Base-by-base conservation (phyloP, 2,329 filamentous ascomycete genomes). In the Nigrospora sphaerica region DNA sequence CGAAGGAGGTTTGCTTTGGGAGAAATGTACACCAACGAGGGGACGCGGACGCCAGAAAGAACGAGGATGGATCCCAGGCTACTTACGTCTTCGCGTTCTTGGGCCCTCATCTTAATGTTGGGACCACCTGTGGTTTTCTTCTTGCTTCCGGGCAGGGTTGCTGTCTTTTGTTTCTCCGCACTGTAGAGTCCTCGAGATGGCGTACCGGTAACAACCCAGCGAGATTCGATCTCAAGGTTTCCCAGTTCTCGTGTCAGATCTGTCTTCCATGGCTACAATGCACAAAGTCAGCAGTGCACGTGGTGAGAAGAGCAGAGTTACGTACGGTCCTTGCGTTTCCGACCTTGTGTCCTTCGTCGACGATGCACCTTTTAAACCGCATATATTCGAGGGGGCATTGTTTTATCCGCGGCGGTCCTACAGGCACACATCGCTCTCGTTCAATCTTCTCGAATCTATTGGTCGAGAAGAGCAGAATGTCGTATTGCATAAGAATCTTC, bases 191-290 rank as follows among this genome's bases (percentile, higher is more conserved):
- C 88, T 51, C 83, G 84, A 1, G 90, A 89, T 3, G 92, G 92
- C 0, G 92, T 97, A 46, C 92, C 92, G 1, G 88, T 95, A 1
- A 95, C 85, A 4, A 95, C 81, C 92, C 92, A 96, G 11, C 86
- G 80, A 16, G 88, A 79, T 40, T 89, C 83, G 14, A 89, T 69
- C 12, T 74, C 67, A n/a, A 85, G 62, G 12, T 62, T 61, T 16
- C 82, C 74, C 2, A 83, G 62, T 2, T 73, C 70, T 3, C 69
- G 59, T 17, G 79, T 67, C 6, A 81, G 57, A 36, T 76, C 72
- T 39, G 81, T 88, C 54, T 73, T 80, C 44, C 70, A 71, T 11
- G 70, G 23, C 23, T 28, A 28, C 7, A 10, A 28, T 28, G 6
- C 23, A 10, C 4, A 28, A 28, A 28, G 23, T 28, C 23, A 28